Percentiles rank a stretch among this genome's conserved stretches.
These are phyloP conservation scores for Psilocybe sp. DNA, from an alignment of 768 basidiomycete genomes.

Conservation along the genomic window DNA sequence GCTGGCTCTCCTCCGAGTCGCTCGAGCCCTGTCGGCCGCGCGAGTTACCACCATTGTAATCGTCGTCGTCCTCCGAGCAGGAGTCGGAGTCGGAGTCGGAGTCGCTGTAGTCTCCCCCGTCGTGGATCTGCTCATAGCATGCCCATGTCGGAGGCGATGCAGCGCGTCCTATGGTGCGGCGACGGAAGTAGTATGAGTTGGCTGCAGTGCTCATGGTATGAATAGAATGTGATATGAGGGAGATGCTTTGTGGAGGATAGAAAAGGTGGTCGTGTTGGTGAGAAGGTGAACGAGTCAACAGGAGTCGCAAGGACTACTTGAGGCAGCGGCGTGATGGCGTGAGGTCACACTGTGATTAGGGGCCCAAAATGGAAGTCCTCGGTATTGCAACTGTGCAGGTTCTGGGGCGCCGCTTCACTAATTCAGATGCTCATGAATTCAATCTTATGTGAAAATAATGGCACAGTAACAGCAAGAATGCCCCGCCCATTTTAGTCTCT, in stretches of 20 bases:
- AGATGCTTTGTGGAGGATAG: neutral
- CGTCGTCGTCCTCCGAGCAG: constrained; percentile 76
- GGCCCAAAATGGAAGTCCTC: too few relatives aligned
- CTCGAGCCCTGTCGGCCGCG: constrained; percentile 13
- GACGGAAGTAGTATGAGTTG: constrained; percentile 54
- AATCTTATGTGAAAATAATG: too few relatives aligned
- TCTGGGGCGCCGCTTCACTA: too few relatives aligned
- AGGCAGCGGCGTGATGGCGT: too few relatives aligned
- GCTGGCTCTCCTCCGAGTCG: constrained; percentile 37
- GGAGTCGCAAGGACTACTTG: too few relatives aligned
- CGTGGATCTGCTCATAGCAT: constrained; percentile 87
- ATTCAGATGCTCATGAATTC: too few relatives aligned
- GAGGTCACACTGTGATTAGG: too few relatives aligned
- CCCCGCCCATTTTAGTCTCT: too few relatives aligned
- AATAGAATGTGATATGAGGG: neutral
- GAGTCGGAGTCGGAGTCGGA: constrained; percentile 64
- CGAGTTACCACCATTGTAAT: constrained; percentile 43
- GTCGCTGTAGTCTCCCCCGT: constrained; percentile 61
- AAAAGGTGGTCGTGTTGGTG: constrained; percentile 1
- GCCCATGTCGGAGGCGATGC: constrained; percentile 86
- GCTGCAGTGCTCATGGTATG: constrained; percentile 35
- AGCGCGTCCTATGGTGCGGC: constrained; percentile 74
- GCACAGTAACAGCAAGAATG: too few relatives aligned
- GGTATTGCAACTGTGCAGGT: too few relatives aligned
- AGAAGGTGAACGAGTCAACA: too few relatives aligned